Percentiles rank a stretch among this genome's conserved stretches.
Conservation (phyloP, 805 yeast species). For the Naumovozyma castellii region DNA sequence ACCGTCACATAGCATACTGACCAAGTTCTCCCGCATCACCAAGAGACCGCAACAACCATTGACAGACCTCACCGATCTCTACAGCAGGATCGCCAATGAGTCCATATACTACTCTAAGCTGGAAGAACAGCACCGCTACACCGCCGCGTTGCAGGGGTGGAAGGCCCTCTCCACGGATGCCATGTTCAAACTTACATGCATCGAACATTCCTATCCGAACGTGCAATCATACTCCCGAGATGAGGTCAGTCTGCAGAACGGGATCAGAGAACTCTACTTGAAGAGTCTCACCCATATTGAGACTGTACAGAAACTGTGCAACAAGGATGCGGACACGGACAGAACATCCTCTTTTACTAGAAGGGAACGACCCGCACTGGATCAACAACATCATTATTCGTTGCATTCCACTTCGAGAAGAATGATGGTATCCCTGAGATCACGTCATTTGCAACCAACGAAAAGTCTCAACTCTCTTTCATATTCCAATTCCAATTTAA, state of each 20-base stretch:
- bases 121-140: conserved; percentile 45
- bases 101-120: conserved; percentile 47
- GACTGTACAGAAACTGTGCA: conserved; percentile 23
- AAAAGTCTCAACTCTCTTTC: neutral
- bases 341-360: conserved; percentile 21
- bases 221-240: conserved; percentile 33
- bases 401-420: conserved; percentile 9
- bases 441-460: conserved; percentile 1
- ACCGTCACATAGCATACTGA: conserved; percentile 6
- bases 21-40: conserved; percentile 30
- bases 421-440: conserved; percentile 25
- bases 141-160: conserved; percentile 64
- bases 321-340: conserved; percentile 4
- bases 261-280: conserved; percentile 31
- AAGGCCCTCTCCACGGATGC: conserved; percentile 56
- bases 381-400: conserved; percentile 6
- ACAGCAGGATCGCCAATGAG: conserved; percentile 51
- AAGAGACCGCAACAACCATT: conserved; percentile 52
- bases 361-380: conserved; percentile 12
- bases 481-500: neutral
- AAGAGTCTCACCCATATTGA: conserved; percentile 34
- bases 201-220: conserved; percentile 36
- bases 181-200: conserved; percentile 42
- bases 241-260: conserved; percentile 36
- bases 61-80: conserved; percentile 50